Conservation (phyloP, 2,329 filamentous ascomycete genomes). For the Aulographum hederae region DNA sequence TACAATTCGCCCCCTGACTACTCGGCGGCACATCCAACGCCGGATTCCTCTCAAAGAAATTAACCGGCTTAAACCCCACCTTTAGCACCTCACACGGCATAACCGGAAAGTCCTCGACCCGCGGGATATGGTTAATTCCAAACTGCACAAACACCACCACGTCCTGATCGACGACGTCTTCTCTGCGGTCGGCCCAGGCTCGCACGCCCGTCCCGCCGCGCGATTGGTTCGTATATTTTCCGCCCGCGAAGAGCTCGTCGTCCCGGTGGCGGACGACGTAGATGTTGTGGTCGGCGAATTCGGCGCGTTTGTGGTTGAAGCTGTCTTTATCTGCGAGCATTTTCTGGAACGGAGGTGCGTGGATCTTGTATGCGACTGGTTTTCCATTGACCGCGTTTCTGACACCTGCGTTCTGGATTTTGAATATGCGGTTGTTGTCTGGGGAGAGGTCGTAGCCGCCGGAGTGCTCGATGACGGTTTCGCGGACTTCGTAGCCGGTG, state of each 20-base stretch:
- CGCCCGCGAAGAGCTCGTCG: constrained; percentile 40
- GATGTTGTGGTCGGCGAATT: constrained; percentile 39
- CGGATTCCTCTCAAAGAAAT: constrained; percentile 41
- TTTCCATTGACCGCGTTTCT: constrained; percentile 28
- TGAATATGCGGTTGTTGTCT: constrained; percentile 26
- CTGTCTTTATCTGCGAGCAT: constrained; percentile 33
- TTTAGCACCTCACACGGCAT: constrained; percentile 41
- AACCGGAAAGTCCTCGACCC: constrained; percentile 39
- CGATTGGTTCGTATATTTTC: constrained; percentile 42
- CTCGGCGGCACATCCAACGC: constrained; percentile 38
- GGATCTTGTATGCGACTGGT: constrained; percentile 31
- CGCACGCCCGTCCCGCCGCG: constrained; percentile 29
- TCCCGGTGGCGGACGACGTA: constrained; percentile 40
- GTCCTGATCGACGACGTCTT: constrained; percentile 35
- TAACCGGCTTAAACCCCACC: constrained; percentile 37
- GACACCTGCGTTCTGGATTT: constrained; percentile 26
- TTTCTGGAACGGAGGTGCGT: constrained; percentile 29
- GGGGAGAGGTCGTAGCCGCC: constrained; percentile 30
- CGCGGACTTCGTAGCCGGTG: constrained; percentile 26
- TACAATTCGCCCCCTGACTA: constrained; percentile 28
- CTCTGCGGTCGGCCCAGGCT: constrained; percentile 31
- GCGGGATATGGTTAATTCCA: constrained; percentile 36
- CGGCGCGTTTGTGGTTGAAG: constrained; percentile 37
- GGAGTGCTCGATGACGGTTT: constrained; percentile 29
- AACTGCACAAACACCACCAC: constrained; percentile 40